These are phyloP conservation scores for Brettanomyces custersianus DNA, from an alignment of 805 yeast species.

Conservation along the genomic window DNA sequence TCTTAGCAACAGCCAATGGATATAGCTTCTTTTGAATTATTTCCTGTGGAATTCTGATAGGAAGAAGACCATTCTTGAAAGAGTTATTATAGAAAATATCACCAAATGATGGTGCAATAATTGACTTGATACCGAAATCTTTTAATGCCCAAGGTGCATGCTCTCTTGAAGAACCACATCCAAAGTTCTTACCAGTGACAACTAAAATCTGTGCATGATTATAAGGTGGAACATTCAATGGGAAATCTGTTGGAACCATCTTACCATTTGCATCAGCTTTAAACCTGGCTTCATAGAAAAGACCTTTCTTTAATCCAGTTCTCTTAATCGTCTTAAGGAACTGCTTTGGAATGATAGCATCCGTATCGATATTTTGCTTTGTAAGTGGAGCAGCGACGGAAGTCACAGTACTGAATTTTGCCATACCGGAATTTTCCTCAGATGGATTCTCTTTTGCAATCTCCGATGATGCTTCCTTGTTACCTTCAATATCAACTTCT, in stretches of 20 bases:
- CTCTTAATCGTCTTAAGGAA: conserved; percentile 96
- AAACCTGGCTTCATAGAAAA: conserved; percentile 87
- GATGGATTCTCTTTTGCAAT: not conserved
- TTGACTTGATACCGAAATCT: conserved; percentile 92
- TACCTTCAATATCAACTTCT: conserved; percentile 27
- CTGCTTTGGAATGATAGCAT: conserved; percentile 98
- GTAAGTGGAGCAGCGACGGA: conserved; percentile 93
- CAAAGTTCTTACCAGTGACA: conserved; percentile 94
- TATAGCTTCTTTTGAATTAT: conserved; percentile 61
- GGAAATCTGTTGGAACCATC: conserved; percentile 80
- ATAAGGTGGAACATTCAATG: conserved; percentile 79
- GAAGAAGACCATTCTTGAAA: conserved; percentile 89
- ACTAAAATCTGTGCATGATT: conserved; percentile 72
- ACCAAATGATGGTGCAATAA: conserved; percentile 97
- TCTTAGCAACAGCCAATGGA: conserved; percentile 74
- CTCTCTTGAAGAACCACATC: conserved; percentile 98
- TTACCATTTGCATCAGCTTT: conserved; percentile 59
- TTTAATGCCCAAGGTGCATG: conserved; percentile 99
- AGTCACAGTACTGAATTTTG: conserved; percentile 62
- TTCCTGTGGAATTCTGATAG: conserved; percentile 82
- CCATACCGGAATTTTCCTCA: conserved; percentile 44
- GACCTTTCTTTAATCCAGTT: conserved; percentile 83
- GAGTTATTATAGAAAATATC: conserved; percentile 97
- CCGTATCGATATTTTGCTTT: conserved; percentile 94
- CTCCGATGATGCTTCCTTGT: conserved; percentile 2